Conservation (phyloP, 2,329 filamentous ascomycete species). For the Ascochyta pisi region DNA sequence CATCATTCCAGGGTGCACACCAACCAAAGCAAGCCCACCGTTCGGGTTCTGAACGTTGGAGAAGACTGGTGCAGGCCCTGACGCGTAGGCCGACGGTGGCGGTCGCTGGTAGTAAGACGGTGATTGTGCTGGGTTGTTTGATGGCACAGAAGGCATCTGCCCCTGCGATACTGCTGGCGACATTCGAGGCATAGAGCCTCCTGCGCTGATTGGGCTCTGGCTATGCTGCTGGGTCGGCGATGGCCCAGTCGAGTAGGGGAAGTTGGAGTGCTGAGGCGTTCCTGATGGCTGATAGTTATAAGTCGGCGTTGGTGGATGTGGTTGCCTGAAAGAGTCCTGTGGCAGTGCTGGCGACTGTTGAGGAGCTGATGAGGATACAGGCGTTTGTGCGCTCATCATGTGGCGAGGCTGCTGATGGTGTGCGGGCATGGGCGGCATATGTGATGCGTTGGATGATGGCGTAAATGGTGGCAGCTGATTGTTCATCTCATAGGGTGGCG, state of each 20-base stretch:
- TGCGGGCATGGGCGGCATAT: constrained; percentile 54
- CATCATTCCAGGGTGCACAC: constrained; percentile 64
- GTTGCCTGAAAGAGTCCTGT: constrained; percentile 65
- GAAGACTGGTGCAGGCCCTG: constrained; percentile 70
- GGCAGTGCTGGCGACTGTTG: constrained; percentile 62
- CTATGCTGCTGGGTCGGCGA: constrained; percentile 55
- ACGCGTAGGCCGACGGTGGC: constrained; percentile 53
- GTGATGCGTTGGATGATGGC: constrained; percentile 59
- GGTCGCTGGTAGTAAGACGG: constrained; percentile 57
- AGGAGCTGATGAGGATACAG: constrained; percentile 47
- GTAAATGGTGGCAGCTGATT: constrained; percentile 67
- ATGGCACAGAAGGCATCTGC: constrained; percentile 53
- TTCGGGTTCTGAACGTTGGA: constrained; percentile 79
- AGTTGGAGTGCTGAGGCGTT: constrained; percentile 57
- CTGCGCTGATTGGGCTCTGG: constrained; percentile 56
- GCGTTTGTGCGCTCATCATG: constrained; percentile 56
- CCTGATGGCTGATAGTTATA: constrained; percentile 68
- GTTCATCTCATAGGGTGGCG: constrained; percentile 72
- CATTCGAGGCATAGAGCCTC: constrained; percentile 57
- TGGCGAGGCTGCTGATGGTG: constrained; percentile 52
- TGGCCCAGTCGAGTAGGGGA: constrained; percentile 58
- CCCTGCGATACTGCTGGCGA: constrained; percentile 58
- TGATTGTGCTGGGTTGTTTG: constrained; percentile 56
- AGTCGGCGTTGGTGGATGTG: constrained; percentile 65
- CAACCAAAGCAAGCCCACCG: constrained; percentile 74